Evolutionary conservation across 192 early-diverging fungal species (phyloP).

Genomic region (Funneliformis mosseae): DNA sequence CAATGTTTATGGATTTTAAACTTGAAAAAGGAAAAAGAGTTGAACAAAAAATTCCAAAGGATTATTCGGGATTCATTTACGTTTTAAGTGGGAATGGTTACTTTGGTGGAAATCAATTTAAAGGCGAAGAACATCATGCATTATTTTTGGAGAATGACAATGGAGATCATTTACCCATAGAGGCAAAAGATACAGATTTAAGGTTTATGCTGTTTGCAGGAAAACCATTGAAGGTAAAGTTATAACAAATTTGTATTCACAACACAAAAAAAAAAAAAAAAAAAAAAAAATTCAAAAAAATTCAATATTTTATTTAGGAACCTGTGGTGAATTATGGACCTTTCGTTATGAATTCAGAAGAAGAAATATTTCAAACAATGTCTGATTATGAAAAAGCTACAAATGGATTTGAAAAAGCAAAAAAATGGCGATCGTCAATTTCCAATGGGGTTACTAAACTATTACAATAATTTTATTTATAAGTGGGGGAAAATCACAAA

Average conservation of each 20-base stretch:
- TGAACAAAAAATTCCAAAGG: slow-evolving; percentile 58
- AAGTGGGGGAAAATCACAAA: too few relatives aligned
- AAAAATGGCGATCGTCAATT: slow-evolving; percentile 53
- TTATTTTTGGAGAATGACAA: slow-evolving; percentile 22
- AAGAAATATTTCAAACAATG: slow-evolving; percentile 56
- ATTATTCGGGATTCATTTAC: slow-evolving; percentile 63
- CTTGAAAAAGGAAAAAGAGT: slow-evolving; percentile 60
- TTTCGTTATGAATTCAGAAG: slow-evolving; percentile 64
- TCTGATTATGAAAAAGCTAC: slow-evolving; percentile 59
- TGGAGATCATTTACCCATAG: slow-evolving; percentile 14
- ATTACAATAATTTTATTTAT: too few relatives aligned
- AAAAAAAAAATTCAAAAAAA: not conserved
- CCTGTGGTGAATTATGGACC: slow-evolving; percentile 56
- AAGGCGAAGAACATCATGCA: slow-evolving; percentile 37
- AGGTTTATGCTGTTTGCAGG: slow-evolving; percentile 46
- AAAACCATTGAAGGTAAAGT: slow-evolving; percentile 40
- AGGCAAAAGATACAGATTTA: slow-evolving; percentile 28
- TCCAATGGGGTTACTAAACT: slow-evolving; percentile 29
- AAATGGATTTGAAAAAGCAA: slow-evolving; percentile 74
- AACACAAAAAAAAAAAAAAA: not conserved
- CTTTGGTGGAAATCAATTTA: slow-evolving; percentile 54
- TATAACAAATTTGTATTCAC: not conserved
- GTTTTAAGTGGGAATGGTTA: slow-evolving; percentile 54
- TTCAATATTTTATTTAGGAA: slow-evolving; percentile 30
- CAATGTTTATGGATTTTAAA: slow-evolving; percentile 77